Evolutionary conservation across 352 stramenopile species (phyloP).

Genomic region (Globisporangium sylvaticum): DNA sequence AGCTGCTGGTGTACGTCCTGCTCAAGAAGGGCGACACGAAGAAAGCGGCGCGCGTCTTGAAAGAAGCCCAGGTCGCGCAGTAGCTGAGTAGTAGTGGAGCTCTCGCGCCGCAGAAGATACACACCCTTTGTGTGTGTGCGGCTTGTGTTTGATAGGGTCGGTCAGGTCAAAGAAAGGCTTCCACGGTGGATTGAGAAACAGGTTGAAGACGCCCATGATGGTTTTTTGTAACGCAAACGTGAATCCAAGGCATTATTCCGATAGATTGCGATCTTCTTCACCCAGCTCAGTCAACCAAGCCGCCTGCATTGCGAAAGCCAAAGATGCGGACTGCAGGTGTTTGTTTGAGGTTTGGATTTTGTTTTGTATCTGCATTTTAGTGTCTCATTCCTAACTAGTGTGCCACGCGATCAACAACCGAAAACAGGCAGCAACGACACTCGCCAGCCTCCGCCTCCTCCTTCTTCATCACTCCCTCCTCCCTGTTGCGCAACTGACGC

Average conservation of each 20-base stretch:
- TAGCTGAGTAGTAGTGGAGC: constrained; percentile 10
- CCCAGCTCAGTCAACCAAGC: neutral
- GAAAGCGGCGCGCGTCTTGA: constrained; percentile 83
- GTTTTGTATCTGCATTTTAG: constrained; percentile 14
- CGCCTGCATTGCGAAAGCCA: neutral
- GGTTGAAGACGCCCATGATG: neutral
- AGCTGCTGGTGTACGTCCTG: constrained; percentile 85
- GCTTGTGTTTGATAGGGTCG: constrained; percentile 7
- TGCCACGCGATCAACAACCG: neutral
- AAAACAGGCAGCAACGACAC: neutral
- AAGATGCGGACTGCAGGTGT: neutral
- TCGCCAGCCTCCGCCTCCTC: neutral
- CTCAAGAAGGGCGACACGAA: constrained; percentile 88
- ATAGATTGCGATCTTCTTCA: neutral
- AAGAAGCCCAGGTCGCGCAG: constrained; percentile 78
- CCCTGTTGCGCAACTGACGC: neutral
- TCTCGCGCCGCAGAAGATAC: neutral
- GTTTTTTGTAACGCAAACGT: constrained; percentile 10
- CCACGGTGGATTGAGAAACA: constrained; percentile 1
- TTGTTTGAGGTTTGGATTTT: neutral
- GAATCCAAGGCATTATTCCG: constrained; percentile 2
- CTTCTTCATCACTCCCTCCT: neutral
- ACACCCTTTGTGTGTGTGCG: neutral
- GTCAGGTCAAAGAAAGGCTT: neutral
- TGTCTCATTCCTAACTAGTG: constrained; percentile 21